Conservation (phyloP, 352 stramenopile species). For the Stramenopiles sp. region DNA sequence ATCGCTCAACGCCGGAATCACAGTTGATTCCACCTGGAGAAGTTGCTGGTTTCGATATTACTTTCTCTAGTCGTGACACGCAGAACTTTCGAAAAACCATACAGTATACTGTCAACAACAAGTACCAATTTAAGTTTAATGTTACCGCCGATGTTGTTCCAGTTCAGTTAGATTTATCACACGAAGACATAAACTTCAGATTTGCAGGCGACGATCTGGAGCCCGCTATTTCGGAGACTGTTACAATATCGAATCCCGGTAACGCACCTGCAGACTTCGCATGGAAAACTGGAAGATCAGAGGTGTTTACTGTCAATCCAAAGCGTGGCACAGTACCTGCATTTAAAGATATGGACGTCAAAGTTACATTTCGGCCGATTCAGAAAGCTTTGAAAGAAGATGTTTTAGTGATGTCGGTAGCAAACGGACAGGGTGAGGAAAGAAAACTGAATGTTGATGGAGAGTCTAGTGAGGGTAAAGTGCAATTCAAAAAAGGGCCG, state of each 20-base stretch:
- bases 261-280: constrained; percentile 57
- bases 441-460: not conserved
- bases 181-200: constrained; percentile 38
- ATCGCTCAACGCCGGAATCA: constrained; percentile 35
- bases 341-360: not conserved
- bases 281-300: constrained; percentile 32
- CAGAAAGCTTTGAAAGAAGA: not conserved
- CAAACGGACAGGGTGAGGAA: not conserved
- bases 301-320: constrained; percentile 15
- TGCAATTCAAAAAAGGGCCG: not conserved
- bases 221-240: constrained; percentile 33
- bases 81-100: constrained; percentile 60
- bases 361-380: not conserved
- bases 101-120: constrained; percentile 54
- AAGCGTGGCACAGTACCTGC: constrained; percentile 23
- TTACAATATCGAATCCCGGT: constrained; percentile 64
- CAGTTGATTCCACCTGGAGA: constrained; percentile 56
- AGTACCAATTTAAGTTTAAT: constrained; percentile 53
- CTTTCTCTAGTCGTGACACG: constrained; percentile 40
- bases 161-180: constrained; percentile 48
- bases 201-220: constrained; percentile 38
- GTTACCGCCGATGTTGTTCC: constrained; percentile 62
- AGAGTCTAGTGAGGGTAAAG: not conserved
- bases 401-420: not conserved
- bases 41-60: constrained; percentile 64